phyloP scores from a whole-genome alignment of 352 stramenopile genomes.

The Globisporangium lucens region DNA sequence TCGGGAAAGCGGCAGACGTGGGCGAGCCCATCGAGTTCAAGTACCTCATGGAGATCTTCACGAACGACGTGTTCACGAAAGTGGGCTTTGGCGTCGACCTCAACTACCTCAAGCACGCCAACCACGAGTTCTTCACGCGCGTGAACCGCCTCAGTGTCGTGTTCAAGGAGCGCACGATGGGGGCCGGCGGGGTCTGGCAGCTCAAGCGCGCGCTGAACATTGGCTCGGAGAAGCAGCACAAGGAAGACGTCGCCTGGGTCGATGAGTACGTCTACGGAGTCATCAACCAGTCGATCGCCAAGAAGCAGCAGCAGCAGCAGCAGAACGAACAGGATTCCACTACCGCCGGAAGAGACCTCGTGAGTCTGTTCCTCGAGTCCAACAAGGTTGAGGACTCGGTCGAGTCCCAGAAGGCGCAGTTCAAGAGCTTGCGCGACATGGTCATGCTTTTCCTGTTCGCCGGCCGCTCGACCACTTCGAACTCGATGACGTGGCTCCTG shows the following conservation, averaged over 20 bases:
- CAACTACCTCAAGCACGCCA: slow-evolving; percentile 29
- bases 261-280: slow-evolving; percentile 6
- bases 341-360: background rate
- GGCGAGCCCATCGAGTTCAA: slow-evolving; percentile 34
- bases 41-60: slow-evolving; percentile 47
- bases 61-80: slow-evolving; percentile 61
- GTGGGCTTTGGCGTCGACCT: slow-evolving; percentile 43
- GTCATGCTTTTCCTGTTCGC: slow-evolving; percentile 68
- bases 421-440: slow-evolving; percentile 58
- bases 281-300: slow-evolving; percentile 12
- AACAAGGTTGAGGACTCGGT: background rate
- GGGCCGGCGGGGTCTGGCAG: slow-evolving; percentile 35
- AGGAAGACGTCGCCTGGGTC: slow-evolving; percentile 20
- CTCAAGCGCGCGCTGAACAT: slow-evolving; percentile 31
- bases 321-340: background rate
- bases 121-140: slow-evolving; percentile 43
- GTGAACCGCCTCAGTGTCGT: slow-evolving; percentile 36
- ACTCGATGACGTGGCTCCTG: slow-evolving; percentile 78
- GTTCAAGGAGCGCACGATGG: slow-evolving; percentile 29
- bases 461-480: slow-evolving; percentile 72
- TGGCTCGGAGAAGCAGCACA: slow-evolving; percentile 24
- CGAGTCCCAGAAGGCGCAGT: background rate
- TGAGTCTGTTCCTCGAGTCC: slow-evolving; percentile 9
- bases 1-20: background rate
- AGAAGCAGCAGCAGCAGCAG: background rate